These are phyloP conservation scores for Penicillium mononematosum DNA, from an alignment of 495 filamentous ascomycete genomes.

Conservation along the genomic window DNA sequence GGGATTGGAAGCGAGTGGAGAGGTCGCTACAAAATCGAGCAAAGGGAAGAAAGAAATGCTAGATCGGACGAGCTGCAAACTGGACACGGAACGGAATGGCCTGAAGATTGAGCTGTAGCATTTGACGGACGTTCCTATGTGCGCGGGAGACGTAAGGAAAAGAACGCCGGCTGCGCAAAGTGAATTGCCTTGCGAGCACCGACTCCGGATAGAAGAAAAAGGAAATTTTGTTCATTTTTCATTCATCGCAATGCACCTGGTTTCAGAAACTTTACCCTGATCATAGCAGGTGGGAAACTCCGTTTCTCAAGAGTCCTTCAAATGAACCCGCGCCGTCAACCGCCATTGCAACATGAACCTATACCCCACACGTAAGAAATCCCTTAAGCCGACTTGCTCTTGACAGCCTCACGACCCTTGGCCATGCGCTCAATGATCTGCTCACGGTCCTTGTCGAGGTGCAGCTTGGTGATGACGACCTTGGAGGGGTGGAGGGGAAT, in stretches of 20 bases:
- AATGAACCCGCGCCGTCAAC: conserved; percentile 39
- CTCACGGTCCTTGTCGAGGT: conserved; percentile 98
- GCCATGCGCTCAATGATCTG: conserved; percentile 81
- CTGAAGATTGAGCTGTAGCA: conserved; percentile 9
- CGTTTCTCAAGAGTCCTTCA: conserved; percentile 36
- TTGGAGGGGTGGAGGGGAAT: conserved; percentile 89
- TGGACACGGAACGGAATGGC: not conserved
- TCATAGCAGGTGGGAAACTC: conserved; percentile 32
- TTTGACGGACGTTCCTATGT: conserved; percentile 13
- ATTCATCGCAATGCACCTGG: conserved; percentile 35
- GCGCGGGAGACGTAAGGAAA: conserved; percentile 12
- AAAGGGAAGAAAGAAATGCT: not conserved
- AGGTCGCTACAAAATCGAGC: not conserved
- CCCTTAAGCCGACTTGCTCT: conserved; percentile 41
- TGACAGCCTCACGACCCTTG: conserved; percentile 63
- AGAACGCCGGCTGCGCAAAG: conserved; percentile 7
- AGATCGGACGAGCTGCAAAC: not conserved
- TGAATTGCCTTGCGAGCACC: conserved; percentile 8
- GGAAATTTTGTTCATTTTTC: conserved; percentile 32
- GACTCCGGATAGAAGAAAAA: conserved; percentile 19
- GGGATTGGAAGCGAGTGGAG: not conserved
- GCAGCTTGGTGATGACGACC: conserved; percentile 94
- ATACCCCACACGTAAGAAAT: conserved; percentile 32
- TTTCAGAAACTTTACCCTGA: conserved; percentile 31
- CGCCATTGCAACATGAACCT: conserved; percentile 40